Base-by-base conservation (phyloP, 345 rosid genomes). In the Abelmoschus esculentus region DNA sequence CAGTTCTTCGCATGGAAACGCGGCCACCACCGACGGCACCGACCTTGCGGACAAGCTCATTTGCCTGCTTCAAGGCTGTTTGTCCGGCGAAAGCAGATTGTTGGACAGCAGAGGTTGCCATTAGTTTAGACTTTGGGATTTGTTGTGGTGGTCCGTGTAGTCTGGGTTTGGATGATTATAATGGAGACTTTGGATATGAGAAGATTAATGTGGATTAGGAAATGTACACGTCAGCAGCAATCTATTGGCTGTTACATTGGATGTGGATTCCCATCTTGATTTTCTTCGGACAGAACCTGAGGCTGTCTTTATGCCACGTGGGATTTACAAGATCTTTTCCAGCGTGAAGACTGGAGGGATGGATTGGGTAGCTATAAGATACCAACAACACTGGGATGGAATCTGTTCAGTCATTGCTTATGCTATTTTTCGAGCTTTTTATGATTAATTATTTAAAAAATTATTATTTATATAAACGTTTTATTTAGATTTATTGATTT, bases 41-140 rank as follows among this genome's bases (percentile, higher is more conserved):
- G 17, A 83, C 86, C 79, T 91, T 89, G 61, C 89, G 87, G 80
- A 83, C 73, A 32, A 89, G 82, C 67, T 88, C 98, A 72, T 83
- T 89, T 70, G 96, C 74, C 28, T 82, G 87, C 81, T 80, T 86
- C 78, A 93, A 70, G 5, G 92, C 86, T 9, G 88, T 79, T 80
- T 87, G 89, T 42, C 98, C 96, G 5, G 89, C 84, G 67, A 90
- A 89, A 28, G 98, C 85, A 12, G 97, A 86, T 66, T 87, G 96
- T 56, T 93, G 98, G 78, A 86, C 75, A 59, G 87, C 92, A 53
- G 93, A 87, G 68, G 97, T 84, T 69, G 98, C 97, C 98, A 93
- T 93, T 67, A 49, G 15, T 9, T 34, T 29, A n/a, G 29, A 5
- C 10, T 74, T 6, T 1, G 7, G 38, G 42, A 3, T 53, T 50